Evolutionary conservation across 345 rosid genomes (phyloP).

Genomic region (Lenwebbia sp.): DNA sequence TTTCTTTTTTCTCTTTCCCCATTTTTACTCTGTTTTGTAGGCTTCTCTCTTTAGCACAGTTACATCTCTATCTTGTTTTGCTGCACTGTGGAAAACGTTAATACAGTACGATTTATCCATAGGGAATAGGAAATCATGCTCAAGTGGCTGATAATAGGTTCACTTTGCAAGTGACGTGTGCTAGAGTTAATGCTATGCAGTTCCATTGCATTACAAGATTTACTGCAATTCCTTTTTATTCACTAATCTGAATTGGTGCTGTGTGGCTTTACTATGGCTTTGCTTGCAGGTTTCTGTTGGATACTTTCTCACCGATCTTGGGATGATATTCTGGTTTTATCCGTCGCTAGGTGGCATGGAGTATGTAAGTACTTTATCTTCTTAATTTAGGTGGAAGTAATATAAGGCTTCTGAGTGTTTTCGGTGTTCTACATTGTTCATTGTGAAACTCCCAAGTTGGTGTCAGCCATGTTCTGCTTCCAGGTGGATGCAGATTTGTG

Average conservation of each 20-base stretch:
- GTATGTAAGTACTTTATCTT: constrained; percentile 25
- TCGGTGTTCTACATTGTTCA: not conserved
- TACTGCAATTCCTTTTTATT: not conserved
- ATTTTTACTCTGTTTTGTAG: not conserved
- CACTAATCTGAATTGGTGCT: not conserved
- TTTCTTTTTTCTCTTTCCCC: not conserved
- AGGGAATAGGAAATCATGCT: not conserved
- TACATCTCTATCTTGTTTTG: not conserved
- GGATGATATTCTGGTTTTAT: constrained; percentile 51
- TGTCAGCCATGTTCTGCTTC: not conserved
- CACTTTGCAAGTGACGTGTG: not conserved
- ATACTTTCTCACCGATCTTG: constrained; percentile 44
- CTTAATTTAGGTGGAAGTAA: not conserved
- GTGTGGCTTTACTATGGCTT: not conserved
- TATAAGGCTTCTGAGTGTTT: not conserved
- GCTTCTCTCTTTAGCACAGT: not conserved
- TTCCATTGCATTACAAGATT: not conserved
- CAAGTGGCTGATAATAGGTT: not conserved
- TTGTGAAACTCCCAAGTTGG: not conserved
- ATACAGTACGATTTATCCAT: not conserved
- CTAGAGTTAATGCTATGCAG: not conserved
- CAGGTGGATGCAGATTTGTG: not conserved
- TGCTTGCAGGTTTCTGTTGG: constrained; percentile 46
- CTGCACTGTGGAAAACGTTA: not conserved
- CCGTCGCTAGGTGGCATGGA: constrained; percentile 56